Conservation (phyloP, 176 grass and related monocot genomes). For the Dactylis glomerata region DNA sequence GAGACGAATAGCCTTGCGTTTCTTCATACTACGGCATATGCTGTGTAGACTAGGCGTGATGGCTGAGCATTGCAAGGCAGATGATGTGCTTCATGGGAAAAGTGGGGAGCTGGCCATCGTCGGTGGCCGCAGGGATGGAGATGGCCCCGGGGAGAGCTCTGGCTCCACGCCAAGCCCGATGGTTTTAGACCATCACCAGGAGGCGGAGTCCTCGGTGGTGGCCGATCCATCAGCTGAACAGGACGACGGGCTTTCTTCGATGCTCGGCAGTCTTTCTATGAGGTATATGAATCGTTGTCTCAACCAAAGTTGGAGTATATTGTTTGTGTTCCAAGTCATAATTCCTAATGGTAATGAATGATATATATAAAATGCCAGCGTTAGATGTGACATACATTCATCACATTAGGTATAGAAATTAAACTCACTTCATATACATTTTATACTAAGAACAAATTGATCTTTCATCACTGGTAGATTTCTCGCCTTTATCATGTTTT, state of each 20-base stretch:
- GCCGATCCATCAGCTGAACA: conserved; percentile 7
- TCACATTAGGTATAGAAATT: neutral
- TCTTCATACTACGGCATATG: neutral
- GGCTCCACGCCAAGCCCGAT: conserved; percentile 23
- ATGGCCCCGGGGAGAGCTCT: neutral
- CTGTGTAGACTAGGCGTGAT: neutral
- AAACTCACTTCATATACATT: neutral
- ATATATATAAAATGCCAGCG: neutral
- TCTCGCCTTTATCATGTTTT: neutral
- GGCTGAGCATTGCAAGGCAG: too few species aligned
- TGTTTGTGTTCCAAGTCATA: too few species aligned
- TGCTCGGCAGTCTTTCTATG: neutral
- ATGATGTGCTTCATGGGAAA: neutral
- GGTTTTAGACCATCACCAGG: too few species aligned
- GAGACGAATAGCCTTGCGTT: neutral
- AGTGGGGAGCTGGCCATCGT: neutral
- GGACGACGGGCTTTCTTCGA: neutral
- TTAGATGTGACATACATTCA: neutral
- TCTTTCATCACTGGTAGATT: too few species aligned
- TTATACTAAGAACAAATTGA: neutral
- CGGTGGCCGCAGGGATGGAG: neutral
- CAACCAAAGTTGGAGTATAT: too few species aligned
- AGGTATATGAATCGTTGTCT: neutral
- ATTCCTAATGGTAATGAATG: neutral
- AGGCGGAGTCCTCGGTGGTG: conserved; percentile 1